These are phyloP conservation scores for Rubia yunnanensis DNA, from an alignment of 257 asterid genomes.

Conservation along the genomic window DNA sequence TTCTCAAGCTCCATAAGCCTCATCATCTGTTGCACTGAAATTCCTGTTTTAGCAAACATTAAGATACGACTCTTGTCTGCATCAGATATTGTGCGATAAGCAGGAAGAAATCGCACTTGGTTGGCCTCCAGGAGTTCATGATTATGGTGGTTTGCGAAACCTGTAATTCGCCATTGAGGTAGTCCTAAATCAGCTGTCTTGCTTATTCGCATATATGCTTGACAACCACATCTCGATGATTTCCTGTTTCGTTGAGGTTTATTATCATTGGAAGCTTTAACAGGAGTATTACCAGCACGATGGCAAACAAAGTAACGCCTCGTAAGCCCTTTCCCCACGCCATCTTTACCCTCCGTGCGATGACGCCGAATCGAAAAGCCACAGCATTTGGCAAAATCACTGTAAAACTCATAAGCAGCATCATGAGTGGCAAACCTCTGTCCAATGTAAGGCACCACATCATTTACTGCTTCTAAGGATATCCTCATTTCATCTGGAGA, in stretches of 20 bases:
- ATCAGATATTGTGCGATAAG: slow-evolving; percentile 92
- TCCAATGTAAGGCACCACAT: slow-evolving; percentile 67
- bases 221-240: slow-evolving; percentile 96
- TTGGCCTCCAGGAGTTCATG: slow-evolving; percentile 90
- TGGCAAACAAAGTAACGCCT: slow-evolving; percentile 98
- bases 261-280: slow-evolving; percentile 46
- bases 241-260: slow-evolving; percentile 89
- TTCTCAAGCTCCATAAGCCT: slow-evolving; percentile 91
- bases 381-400: slow-evolving; percentile 72
- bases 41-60: slow-evolving; percentile 95
- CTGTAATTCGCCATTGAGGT: slow-evolving; percentile 91
- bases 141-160: slow-evolving; percentile 85
- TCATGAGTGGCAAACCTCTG: slow-evolving; percentile 79
- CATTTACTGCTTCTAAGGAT: slow-evolving; percentile 49
- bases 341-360: slow-evolving; percentile 94
- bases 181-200: slow-evolving; percentile 67
- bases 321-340: slow-evolving; percentile 95
- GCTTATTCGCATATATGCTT: slow-evolving; percentile 94
- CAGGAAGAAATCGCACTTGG: slow-evolving; percentile 98
- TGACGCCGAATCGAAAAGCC: slow-evolving; percentile 97
- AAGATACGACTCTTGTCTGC: slow-evolving; percentile 80
- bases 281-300: slow-evolving; percentile 94
- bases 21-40: slow-evolving; percentile 98
- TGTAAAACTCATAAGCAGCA: slow-evolving; percentile 84
- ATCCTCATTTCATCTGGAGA: slow-evolving; percentile 67